These are phyloP conservation scores for Xenoacremonium recifei DNA, from an alignment of 2,329 filamentous ascomycete genomes.

Conservation along the genomic window DNA sequence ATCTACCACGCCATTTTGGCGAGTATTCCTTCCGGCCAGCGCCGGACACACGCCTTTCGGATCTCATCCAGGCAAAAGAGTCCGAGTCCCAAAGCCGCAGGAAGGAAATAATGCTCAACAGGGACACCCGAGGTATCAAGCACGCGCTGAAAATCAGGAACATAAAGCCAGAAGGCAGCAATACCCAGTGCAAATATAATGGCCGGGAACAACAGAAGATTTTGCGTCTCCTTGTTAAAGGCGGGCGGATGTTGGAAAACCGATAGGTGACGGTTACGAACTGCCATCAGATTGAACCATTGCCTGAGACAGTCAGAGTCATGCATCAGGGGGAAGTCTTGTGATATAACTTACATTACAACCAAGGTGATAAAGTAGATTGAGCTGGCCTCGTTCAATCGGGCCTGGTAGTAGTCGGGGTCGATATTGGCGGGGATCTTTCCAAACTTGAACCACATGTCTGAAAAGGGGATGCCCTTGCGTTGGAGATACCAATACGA, in stretches of 20 bases:
- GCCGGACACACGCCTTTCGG: constrained; percentile 14
- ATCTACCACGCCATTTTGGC: constrained; percentile 13
- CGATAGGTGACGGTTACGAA: constrained; percentile 63
- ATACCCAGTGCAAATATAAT: constrained; percentile 68
- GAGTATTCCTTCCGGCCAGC: constrained; percentile 9
- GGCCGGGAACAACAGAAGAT: constrained; percentile 66
- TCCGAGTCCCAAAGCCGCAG: constrained; percentile 62
- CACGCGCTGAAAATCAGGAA: constrained; percentile 60
- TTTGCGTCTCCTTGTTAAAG: constrained; percentile 65
- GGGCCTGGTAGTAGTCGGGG: constrained; percentile 50
- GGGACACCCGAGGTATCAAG: constrained; percentile 63
- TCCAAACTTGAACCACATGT: constrained; percentile 69
- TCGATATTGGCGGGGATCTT: constrained; percentile 47
- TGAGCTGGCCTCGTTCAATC: constrained; percentile 64
- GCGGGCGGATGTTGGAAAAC: constrained; percentile 72
- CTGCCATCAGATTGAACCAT: constrained; percentile 70
- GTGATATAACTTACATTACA: constrained; percentile 53
- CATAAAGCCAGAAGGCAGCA: constrained; percentile 69
- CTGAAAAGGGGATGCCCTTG: constrained; percentile 62
- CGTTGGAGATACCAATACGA: constrained; percentile 64
- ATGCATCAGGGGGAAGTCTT: not conserved
- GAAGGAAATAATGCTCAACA: constrained; percentile 74
- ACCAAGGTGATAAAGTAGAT: constrained; percentile 82
- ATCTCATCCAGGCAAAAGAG: constrained; percentile 12
- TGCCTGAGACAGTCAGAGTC: constrained; percentile 41